Evolutionary conservation across 768 basidiomycete genomes (phyloP), one percentile per base, ranked within the genome.

Genomic region (Auricularia cornea): DNA sequence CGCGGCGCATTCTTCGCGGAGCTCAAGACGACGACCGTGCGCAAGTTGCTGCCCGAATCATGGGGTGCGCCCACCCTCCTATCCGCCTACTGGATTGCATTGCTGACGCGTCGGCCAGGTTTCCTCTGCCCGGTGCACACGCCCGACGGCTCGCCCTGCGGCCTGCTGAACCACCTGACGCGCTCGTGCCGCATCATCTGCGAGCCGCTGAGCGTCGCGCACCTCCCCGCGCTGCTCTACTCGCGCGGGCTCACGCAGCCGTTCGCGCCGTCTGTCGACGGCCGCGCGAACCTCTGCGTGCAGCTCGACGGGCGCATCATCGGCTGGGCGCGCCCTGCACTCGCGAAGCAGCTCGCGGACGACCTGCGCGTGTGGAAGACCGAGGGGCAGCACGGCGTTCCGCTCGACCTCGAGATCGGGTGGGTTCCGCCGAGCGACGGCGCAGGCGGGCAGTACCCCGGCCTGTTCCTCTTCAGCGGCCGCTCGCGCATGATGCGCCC

Each of bases 1-100:
- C 92, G 97, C 76, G 97, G 97, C 73, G 94, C 97, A 40, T 99
- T 99, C 84, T 99, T 99, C 72, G 92, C 95, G 6, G 94, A 98
- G 74, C 84, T 98, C 61, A 98, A 98, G 79, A 99, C 97, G 1
- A 99, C 97, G 0, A 88, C 94, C 26, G 97, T 99, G 62, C 88
- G 97, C 66, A 98, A 98, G 74, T 79, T 99, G 60, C 79, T 98
- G 20, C 97, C 97, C 28, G 97, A 99, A 76, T 91, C 96, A 35
- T 99, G 97, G 97, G 97, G 94, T 93, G 71, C 67, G 80, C 72
- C 18, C 3, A 52, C 62, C 29, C 29, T 33, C 18, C 63, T 60
- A 52, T 28, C 26, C 2, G 35, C 51, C 23, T 65, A 59, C 40
- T 67, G 26, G 69, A 44, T 30, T 57, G 61, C 63, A 28, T 44